phyloP scores from a whole-genome alignment of 1,139 yeast genomes.

The Nakaseomyces kungkrabaensis region DNA sequence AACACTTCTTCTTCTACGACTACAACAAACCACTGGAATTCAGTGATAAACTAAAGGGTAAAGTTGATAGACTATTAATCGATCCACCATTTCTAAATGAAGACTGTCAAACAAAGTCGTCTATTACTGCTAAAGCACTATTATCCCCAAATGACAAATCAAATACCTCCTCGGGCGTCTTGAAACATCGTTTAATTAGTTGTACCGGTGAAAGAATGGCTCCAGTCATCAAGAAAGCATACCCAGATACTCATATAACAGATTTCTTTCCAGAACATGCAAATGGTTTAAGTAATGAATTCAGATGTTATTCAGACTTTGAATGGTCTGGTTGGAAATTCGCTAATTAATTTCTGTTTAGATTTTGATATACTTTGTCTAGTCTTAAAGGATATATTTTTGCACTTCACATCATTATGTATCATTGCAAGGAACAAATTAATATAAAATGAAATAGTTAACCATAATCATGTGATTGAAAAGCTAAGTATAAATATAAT shows the following conservation, averaged over 20 bases:
- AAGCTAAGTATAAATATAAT: too few relatives aligned
- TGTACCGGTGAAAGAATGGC: conserved; percentile 89
- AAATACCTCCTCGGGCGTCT: conserved; percentile 34
- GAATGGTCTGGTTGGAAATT: conserved; percentile 48
- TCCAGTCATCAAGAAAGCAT: conserved; percentile 45
- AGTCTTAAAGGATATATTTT: too few relatives aligned
- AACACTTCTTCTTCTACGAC: conserved; percentile 63
- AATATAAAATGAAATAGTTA: too few relatives aligned
- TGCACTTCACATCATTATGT: too few relatives aligned
- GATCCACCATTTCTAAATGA: conserved; percentile 85
- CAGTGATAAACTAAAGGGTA: conserved; percentile 48
- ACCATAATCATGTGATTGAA: too few relatives aligned
- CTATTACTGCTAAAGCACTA: conserved; percentile 57
- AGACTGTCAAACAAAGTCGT: conserved; percentile 70
- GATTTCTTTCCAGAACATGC: conserved; percentile 69
- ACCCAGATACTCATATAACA: conserved; percentile 58
- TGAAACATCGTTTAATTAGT: conserved; percentile 47
- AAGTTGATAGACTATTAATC: conserved; percentile 63
- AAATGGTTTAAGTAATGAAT: conserved; percentile 80
- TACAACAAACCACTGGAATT: conserved; percentile 58
- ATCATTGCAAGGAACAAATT: too few relatives aligned
- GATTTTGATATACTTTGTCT: too few relatives aligned
- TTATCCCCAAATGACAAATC: conserved; percentile 35
- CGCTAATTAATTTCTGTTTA: background rate
- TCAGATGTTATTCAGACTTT: conserved; percentile 71